phyloP scores from a whole-genome alignment of 2,329 filamentous ascomycete genomes.

The Incumbomyces delicatus region DNA sequence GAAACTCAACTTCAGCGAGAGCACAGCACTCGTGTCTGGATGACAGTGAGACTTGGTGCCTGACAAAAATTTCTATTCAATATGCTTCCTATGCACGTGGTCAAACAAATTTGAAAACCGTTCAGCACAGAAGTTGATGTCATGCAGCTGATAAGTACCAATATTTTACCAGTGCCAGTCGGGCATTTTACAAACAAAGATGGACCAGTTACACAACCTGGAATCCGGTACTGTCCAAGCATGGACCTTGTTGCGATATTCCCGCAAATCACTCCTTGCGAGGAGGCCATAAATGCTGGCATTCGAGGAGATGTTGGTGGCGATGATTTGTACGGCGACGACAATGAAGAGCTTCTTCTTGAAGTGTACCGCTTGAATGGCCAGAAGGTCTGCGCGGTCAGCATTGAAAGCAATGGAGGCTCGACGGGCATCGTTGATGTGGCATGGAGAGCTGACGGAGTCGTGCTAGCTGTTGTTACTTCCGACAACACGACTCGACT shows the following conservation, averaged over 20 bases:
- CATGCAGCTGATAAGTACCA: slow-evolving; percentile 4
- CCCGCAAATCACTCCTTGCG: not conserved
- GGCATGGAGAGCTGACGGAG: slow-evolving; percentile 61
- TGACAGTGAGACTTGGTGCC: too few species aligned
- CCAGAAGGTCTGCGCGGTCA: slow-evolving; percentile 54
- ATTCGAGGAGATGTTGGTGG: not conserved
- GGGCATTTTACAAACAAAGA: not conserved
- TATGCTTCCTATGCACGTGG: too few species aligned
- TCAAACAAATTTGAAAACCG: too few species aligned
- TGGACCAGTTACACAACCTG: not conserved
- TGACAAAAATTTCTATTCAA: too few species aligned
- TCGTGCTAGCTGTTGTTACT: slow-evolving; percentile 73
- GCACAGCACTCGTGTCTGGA: not conserved
- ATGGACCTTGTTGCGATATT: slow-evolving; percentile 68
- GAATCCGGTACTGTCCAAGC: slow-evolving; percentile 57
- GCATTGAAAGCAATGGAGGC: slow-evolving; percentile 23
- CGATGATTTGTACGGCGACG: slow-evolving; percentile 52
- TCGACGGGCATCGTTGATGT: slow-evolving; percentile 23
- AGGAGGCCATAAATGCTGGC: not conserved
- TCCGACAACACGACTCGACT: slow-evolving; percentile 69
- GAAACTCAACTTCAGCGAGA: too few species aligned
- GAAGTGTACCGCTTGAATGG: slow-evolving; percentile 70
- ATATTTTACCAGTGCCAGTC: not conserved
- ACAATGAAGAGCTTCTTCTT: slow-evolving; percentile 42
- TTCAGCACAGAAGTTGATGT: too few species aligned